Evolutionary conservation across 306 rosid genomes (phyloP), one percentile per base, ranked within the genome.

Genomic region (Medicago arabica): DNA sequence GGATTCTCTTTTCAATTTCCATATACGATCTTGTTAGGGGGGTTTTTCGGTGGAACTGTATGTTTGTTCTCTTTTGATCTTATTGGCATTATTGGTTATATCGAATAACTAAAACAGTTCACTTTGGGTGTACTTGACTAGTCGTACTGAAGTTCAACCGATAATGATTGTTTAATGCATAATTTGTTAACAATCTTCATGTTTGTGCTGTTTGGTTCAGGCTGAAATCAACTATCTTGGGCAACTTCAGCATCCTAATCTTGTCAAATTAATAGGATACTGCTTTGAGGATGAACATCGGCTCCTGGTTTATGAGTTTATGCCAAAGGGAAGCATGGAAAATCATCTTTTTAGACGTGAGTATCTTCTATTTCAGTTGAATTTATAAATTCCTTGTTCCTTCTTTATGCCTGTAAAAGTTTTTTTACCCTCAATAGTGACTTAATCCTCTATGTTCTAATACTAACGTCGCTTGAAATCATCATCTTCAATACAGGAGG

Each of bases 301-400:
- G 71, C 96, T 95, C 78, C 77, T 92, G 60, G 92, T 88, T 19
- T 95, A 95, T n/a, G 97, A 95, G 78, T 95, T 90, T 84, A 90
- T 95, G 99, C 86, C 97, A 4, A 95, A 90, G 89, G 97, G 99
- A 68, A 95, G 97, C 84, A 85, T 93, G 86, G 99, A 95, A 77
- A 92, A 92, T 80, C 99, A 95, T 83, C 90, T 95, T 11, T 95
- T 95, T 82, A 80, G 97, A 84, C 89, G 99, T 95, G 75, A 85
- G 97, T 88, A 74, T 67, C 67, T 60, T 21, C 59, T 47, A 70
- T 62, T 76, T 39, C 63, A 50, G 51, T 40, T 18, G 69, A 61
- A 58, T 41, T 21, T 53, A 67, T 25, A 21, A 18, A 17, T 8
- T 51, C 59, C 16, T 44, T 2, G 6, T 28, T 60, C 66, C 19